A percentile compares a stretch with the other conserved stretches of the same genome.
Conservation (phyloP, 75 land plant species). For the Picea glauca region DNA sequence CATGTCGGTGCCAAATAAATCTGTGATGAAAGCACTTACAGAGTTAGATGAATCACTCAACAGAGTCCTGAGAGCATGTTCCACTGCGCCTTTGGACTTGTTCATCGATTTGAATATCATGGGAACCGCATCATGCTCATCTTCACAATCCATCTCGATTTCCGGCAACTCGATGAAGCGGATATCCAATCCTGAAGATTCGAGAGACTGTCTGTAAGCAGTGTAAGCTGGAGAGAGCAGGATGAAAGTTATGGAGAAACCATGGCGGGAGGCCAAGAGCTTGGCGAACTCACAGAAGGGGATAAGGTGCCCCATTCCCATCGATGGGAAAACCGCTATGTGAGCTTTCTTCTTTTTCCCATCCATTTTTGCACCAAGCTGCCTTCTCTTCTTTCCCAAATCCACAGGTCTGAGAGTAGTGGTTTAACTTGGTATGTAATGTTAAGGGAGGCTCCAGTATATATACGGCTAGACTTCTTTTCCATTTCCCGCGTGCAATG, state of each 20-base stretch:
- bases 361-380: not conserved
- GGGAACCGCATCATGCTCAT: not conserved
- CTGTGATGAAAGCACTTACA: not conserved
- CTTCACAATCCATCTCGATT: not conserved
- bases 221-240: not conserved
- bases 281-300: constrained; percentile 6
- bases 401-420: too few relatives aligned
- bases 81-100: not conserved
- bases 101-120: not conserved
- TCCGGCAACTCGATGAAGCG: not conserved
- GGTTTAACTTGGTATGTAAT: too few relatives aligned
- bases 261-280: not conserved
- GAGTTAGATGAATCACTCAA: not conserved
- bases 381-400: too few relatives aligned
- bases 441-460: too few relatives aligned
- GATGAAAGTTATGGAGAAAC: not conserved
- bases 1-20: not conserved
- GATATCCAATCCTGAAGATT: not conserved
- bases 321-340: not conserved
- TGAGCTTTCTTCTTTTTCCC: not conserved
- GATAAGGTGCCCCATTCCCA: constrained; percentile 19
- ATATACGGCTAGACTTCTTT: too few relatives aligned
- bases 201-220: not conserved
- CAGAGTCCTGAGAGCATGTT: not conserved
- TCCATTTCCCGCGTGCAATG: too few relatives aligned